These are phyloP conservation scores for Chloris gayana DNA, from an alignment of 176 grass and related monocot genomes.

Conservation along the genomic window DNA sequence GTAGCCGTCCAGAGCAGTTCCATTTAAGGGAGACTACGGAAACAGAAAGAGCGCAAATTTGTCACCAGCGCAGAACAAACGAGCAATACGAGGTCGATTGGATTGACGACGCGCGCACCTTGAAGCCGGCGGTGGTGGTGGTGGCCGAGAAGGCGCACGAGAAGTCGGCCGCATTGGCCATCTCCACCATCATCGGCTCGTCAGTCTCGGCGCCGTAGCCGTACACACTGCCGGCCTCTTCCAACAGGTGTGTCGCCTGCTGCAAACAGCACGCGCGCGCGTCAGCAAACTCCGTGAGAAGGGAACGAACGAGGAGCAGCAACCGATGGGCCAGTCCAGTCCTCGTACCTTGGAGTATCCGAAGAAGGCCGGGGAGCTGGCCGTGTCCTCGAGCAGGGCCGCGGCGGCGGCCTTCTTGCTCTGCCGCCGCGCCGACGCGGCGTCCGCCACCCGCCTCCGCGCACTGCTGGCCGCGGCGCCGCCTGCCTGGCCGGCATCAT, in stretches of 20 bases:
- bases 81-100: neutral
- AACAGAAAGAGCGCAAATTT: neutral
- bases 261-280: neutral
- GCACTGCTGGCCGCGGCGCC: constrained; percentile 20
- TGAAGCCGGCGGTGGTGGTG: constrained; percentile 39
- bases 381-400: constrained; percentile 85
- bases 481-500: constrained; percentile 6
- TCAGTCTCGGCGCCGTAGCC: constrained; percentile 17
- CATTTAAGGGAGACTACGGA: constrained; percentile 29
- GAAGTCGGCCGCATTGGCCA: constrained; percentile 46
- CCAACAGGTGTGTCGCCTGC: constrained; percentile 17
- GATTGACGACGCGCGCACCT: constrained; percentile 31
- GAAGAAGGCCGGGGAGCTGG: constrained; percentile 80
- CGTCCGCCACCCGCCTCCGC: constrained; percentile 34
- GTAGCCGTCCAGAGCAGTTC: constrained; percentile 41
- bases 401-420: constrained; percentile 28
- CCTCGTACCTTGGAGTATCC: constrained; percentile 43
- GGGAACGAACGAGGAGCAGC: no score
- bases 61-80: neutral
- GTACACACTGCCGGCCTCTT: constrained; percentile 8
- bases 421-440: constrained; percentile 40
- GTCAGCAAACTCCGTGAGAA: neutral
- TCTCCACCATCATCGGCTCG: constrained; percentile 26
- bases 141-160: constrained; percentile 49
- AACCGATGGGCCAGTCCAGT: no score